These are phyloP conservation scores for Drechslerella dactyloides DNA, from an alignment of 2,329 filamentous ascomycete genomes.

Conservation along the genomic window DNA sequence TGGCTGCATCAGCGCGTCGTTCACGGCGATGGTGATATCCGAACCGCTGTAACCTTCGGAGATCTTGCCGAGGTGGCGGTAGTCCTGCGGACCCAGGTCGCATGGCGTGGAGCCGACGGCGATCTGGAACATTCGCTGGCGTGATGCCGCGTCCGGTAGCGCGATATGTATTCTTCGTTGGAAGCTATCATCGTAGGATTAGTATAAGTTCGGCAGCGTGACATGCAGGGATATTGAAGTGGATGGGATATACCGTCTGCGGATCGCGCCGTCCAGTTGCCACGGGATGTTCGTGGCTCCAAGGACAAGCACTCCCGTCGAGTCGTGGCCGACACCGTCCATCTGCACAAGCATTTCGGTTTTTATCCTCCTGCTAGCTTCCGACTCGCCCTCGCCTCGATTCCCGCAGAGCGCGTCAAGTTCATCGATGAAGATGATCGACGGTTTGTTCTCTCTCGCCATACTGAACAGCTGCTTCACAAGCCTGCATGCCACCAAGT, in stretches of 20 bases:
- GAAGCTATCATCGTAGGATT: constrained; percentile 62
- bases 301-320: constrained; percentile 88
- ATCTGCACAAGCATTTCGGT: constrained; percentile 98
- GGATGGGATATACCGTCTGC: constrained; percentile 66
- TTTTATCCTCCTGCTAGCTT: constrained; percentile 96
- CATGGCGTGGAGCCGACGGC: constrained; percentile 93
- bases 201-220: neutral
- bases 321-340: constrained; percentile 97
- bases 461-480: constrained; percentile 97
- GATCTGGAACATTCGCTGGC: constrained; percentile 94
- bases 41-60: constrained; percentile 95
- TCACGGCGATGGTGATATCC: constrained; percentile 94
- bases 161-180: constrained; percentile 95
- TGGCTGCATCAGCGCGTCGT: constrained; percentile 96
- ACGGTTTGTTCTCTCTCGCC: constrained; percentile 96
- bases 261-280: constrained; percentile 95
- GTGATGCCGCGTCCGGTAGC: constrained; percentile 82
- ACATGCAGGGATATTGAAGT: neutral
- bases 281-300: constrained; percentile 98
- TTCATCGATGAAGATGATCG: constrained; percentile 98
- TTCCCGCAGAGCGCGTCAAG: constrained; percentile 96
- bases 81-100: constrained; percentile 78
- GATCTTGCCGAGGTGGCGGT: constrained; percentile 75
- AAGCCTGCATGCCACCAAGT: constrained; percentile 64
- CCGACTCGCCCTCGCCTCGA: constrained; percentile 91